A percentile compares a stretch with the other conserved stretches of the same genome.
Evolutionary conservation across 306 rosid genomes (phyloP).

Genomic region (Vigna angularis): DNA sequence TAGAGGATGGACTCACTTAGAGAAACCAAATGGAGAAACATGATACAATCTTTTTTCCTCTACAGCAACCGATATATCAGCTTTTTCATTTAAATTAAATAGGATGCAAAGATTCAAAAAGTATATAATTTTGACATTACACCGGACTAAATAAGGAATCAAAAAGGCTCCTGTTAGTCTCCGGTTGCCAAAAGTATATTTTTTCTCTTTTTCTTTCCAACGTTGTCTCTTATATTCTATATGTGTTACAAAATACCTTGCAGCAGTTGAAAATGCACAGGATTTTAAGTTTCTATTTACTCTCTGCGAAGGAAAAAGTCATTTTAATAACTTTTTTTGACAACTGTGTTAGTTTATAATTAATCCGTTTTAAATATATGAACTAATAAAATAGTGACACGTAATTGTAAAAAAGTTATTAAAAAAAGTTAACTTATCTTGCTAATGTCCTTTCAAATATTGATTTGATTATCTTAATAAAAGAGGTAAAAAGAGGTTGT

Average conservation of each 20-base stretch:
- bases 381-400: too few species aligned
- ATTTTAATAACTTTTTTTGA: too few species aligned
- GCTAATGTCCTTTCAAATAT: too few species aligned
- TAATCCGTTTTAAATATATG: too few species aligned
- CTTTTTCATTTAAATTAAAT: constrained; percentile 44
- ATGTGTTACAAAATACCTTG: constrained; percentile 28
- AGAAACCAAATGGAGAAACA: constrained; percentile 19
- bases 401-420: too few species aligned
- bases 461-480: too few species aligned
- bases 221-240: constrained; percentile 26
- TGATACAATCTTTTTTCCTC: constrained; percentile 21
- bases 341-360: too few species aligned
- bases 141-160: constrained; percentile 45
- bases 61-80: constrained; percentile 37
- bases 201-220: background rate
- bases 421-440: too few species aligned
- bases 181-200: constrained; percentile 3
- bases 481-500: too few species aligned
- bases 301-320: too few species aligned
- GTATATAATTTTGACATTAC: constrained; percentile 38
- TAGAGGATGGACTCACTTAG: background rate
- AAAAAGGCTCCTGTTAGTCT: constrained; percentile 30
- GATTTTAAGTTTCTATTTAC: too few species aligned
- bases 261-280: background rate
- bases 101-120: constrained; percentile 46